These are phyloP conservation scores for Tuber microsphaerosporum DNA, from an alignment of 495 filamentous ascomycete genomes.

Conservation along the genomic window DNA sequence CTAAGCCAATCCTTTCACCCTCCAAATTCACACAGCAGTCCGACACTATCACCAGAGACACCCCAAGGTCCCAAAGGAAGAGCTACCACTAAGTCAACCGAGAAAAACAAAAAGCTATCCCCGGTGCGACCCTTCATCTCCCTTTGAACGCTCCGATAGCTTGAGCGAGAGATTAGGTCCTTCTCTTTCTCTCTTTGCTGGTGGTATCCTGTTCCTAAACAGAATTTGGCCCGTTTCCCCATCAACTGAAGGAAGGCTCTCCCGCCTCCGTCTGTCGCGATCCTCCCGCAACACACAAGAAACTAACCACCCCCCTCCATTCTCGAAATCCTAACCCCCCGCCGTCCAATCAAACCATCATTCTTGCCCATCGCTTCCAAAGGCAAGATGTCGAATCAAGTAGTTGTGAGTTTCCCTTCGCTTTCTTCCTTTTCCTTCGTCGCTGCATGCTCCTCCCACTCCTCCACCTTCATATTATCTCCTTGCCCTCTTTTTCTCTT, in stretches of 20 bases:
- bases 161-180: slow-evolving; percentile 25
- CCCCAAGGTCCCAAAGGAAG: slow-evolving; percentile 37
- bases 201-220: slow-evolving; percentile 1
- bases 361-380: slow-evolving; percentile 16
- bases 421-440: background rate
- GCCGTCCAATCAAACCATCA: background rate
- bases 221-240: background rate
- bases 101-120: slow-evolving; percentile 14
- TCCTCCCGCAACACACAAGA: slow-evolving; percentile 14
- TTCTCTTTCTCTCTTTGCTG: slow-evolving; percentile 16
- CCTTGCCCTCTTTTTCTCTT: slow-evolving; percentile 21
- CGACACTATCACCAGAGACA: slow-evolving; percentile 39
- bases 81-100: slow-evolving; percentile 9
- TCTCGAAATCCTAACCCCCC: slow-evolving; percentile 10
- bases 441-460: background rate
- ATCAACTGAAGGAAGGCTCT: slow-evolving; percentile 15
- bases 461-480: slow-evolving; percentile 5
- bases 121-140: slow-evolving; percentile 22
- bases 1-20: slow-evolving; percentile 29
- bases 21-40: slow-evolving; percentile 36
- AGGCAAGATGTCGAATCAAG: slow-evolving; percentile 55
- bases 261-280: slow-evolving; percentile 23
- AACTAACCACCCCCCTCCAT: slow-evolving; percentile 11
- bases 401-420: slow-evolving; percentile 54
- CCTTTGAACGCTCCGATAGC: slow-evolving; percentile 31